Base-by-base conservation (phyloP, 148 eudicot species). In the Diospyros lotus region DNA sequence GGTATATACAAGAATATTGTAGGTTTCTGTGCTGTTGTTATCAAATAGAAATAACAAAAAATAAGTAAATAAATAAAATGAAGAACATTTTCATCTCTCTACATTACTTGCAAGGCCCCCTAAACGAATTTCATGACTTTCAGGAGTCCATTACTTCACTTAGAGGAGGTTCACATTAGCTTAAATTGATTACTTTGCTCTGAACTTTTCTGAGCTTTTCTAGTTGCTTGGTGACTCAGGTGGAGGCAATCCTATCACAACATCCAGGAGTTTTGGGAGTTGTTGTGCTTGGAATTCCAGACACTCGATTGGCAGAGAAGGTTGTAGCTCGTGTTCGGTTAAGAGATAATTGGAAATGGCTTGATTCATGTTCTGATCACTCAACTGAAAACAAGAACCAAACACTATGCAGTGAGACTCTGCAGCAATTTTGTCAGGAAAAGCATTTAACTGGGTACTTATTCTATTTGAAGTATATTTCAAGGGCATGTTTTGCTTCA, bases 191-290 rank as follows among this genome's bases (percentile, higher is more conserved):
- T 56, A 56, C 14, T 56, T 56, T 56, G 60, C 64, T 60, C 11
- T 28, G 2, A 9, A 2, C 11, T 38, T 61, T 61, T 2, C 28
- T 28, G 28, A 28, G 28, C 28, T 28, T 54, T 55, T 70, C 44
- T 76, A 42, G 17, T 58, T 74, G 17, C 70, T 79, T 45, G 51
- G 56, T 80, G 74, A 79, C 58, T 73, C 56, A 89, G 98, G 93
- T 92, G 42, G 98, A 95, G 84, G 82, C 79, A 56, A 75, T 92
- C 41, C 59, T 95, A 68, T 82, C 78, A 40, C 87, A 83, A 79
- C 98, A 95, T 90, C 94, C 93, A 14, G 97, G 97, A 64, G 79
- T 95, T 73, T 70, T 68, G 45, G 74, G 81, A 1, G 82, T 77
- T 14, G 87, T 84, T 18, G 91, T 89, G 2, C 73, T 93, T 65